phyloP scores from a whole-genome alignment of 2,329 filamentous ascomycete genomes.

The Fulvia fulva region DNA sequence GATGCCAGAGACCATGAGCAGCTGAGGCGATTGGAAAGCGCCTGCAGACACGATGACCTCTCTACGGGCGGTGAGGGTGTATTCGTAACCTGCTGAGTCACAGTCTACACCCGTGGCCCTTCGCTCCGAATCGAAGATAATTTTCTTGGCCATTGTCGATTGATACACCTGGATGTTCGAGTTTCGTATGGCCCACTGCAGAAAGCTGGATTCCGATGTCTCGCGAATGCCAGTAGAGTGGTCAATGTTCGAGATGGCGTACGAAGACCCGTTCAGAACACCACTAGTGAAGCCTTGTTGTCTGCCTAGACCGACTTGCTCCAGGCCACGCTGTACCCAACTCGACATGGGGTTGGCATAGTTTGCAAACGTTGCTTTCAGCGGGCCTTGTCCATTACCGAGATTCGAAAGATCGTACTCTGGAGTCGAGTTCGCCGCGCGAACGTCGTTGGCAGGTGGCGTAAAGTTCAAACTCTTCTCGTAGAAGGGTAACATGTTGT shows the following conservation, averaged over 20 bases:
- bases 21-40: conserved; percentile 60
- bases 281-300: conserved; percentile 17
- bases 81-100: not conserved
- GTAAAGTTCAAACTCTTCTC: conserved; percentile 24
- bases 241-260: conserved; percentile 15
- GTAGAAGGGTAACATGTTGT: conserved; percentile 28
- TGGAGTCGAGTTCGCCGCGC: conserved; percentile 10
- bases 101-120: conserved; percentile 27
- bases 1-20: conserved; percentile 62
- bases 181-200: conserved; percentile 23
- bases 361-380: conserved; percentile 33
- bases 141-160: conserved; percentile 23
- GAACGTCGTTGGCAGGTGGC: conserved; percentile 10
- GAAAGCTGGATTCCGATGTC: conserved; percentile 27
- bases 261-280: conserved; percentile 14
- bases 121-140: conserved; percentile 31
- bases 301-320: conserved; percentile 13
- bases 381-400: conserved; percentile 23
- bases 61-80: conserved; percentile 31
- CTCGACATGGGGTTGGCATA: conserved; percentile 14
- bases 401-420: conserved; percentile 16
- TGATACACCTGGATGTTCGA: conserved; percentile 33
- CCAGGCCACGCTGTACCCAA: conserved; percentile 10
- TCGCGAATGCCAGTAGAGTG: conserved; percentile 18
- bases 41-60: conserved; percentile 50